These are phyloP conservation scores for Neobulgaria alba DNA, from an alignment of 2,329 filamentous ascomycete species.

Conservation along the genomic window DNA sequence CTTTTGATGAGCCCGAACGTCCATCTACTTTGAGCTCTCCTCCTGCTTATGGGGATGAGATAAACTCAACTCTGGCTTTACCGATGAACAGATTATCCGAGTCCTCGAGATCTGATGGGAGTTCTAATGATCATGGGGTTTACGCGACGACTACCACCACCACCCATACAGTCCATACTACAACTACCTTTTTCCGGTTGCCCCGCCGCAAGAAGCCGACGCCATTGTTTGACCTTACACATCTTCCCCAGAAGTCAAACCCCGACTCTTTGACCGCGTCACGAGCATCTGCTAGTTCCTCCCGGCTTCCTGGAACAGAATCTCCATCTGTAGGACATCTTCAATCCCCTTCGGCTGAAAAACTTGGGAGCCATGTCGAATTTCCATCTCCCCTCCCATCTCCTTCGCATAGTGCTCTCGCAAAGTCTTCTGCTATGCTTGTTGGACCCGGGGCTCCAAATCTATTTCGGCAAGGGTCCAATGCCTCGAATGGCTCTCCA, in stretches of 20 bases:
- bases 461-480: constrained; percentile 51
- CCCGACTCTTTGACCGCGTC: constrained; percentile 30
- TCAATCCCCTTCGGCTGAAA: constrained; percentile 20
- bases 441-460: constrained; percentile 35
- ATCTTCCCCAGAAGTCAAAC: constrained; percentile 70
- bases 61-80: constrained; percentile 52
- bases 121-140: constrained; percentile 57
- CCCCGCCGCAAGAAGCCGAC: constrained; percentile 66
- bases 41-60: constrained; percentile 53
- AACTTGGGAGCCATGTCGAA: constrained; percentile 13
- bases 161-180: constrained; percentile 54
- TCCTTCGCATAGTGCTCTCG: constrained; percentile 19
- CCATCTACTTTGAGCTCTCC: constrained; percentile 39
- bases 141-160: constrained; percentile 51
- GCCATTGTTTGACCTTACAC: constrained; percentile 78
- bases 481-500: constrained; percentile 60
- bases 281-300: constrained; percentile 36
- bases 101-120: constrained; percentile 83
- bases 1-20: constrained; percentile 52
- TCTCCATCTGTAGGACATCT: constrained; percentile 34
- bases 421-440: constrained; percentile 19
- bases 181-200: constrained; percentile 72
- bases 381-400: constrained; percentile 24
- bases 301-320: constrained; percentile 26
- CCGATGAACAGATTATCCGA: constrained; percentile 65